Evolutionary conservation across 2,329 filamentous ascomycete genomes (phyloP), one percentile per base, ranked within the genome.

Genomic region (Fusarium brevicatenulatum): DNA sequence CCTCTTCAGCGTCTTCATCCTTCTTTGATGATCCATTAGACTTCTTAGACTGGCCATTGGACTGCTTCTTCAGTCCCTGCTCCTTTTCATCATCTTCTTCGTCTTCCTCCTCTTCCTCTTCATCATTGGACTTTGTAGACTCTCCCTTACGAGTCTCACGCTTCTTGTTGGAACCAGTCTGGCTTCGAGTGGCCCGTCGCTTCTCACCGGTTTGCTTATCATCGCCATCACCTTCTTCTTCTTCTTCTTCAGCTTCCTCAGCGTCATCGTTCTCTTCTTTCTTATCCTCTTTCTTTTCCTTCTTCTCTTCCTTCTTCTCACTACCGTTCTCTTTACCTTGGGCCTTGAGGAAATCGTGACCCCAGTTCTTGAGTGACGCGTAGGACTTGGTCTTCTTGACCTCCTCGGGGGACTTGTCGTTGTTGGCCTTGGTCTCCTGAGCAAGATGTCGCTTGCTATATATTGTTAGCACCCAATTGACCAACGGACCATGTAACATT

Each of bases 331-430:
- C 34, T 3, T 72, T 71, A 4, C 71, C 71, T 3, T 76, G 69
- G 5, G 80, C 80, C 75, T 88, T 88, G 66, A 87, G 78, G 25
- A 84, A 79, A 77, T 89, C 87, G 71, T 89, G 87, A 0, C 87
- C 86, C 89, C 89, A 91, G 66, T 91, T 91, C 83, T 91, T 91
- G 72, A 91, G 80, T 9, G 86, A 89, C 34, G 86, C 88, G 53
- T 91, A 90, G 1, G 84, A 86, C 71, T 86, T 86, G 39, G 84
- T 86, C 79, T 85, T 81, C 53, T 85, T 85, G 12, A 84, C 78
- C n/a, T 85, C 83, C 18, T 82, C 81, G 0, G 77, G 68, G 1
- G 84, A 78, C 56, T 89, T 88, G 71, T 91, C 83, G 63, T 84
- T 81, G 75, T 91, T 91, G 39, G 84, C 84, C 69, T 85, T 86